Base-by-base conservation (phyloP, 805 yeast genomes). In the Ogataea ganodermae region DNA sequence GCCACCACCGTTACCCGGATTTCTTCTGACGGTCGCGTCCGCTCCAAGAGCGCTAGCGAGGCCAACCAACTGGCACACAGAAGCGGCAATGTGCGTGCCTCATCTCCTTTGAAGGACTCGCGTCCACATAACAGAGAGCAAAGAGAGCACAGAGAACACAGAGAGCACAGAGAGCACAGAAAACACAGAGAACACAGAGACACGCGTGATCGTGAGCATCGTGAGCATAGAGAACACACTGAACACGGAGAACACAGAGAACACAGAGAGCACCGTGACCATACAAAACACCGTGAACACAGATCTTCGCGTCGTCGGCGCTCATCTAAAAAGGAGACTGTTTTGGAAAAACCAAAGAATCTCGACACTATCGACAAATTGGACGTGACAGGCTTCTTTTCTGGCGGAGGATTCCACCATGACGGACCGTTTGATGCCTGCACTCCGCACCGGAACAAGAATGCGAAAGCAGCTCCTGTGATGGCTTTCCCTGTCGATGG, bases 391-490 rank as follows among this genome's bases (percentile, higher is more conserved):
- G 97, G 96, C 1, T 77, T 91, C 52, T 91, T 88, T 64, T 97
- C 97, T 21, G 84, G 88, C 41, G 89, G 89, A 14, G 89, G 95
- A 2, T 94, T 94, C 76, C 99, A 94, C 68, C 98, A 94, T 67
- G 99, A 94, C 70, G 99, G 99, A 10, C 99, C 99, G 13, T 94
- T 94, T 65, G 99, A 94, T 66, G 99, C 99, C 1, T 92, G 98
- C 67, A 87, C 95, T 2, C 98, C 99, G 6, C 96, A 89, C 67
- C 83, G 98, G 66, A 94, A 94, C 69, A 87, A 86, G 69, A 71
- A 69, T 54, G 72, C 75, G 16, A 76, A 73, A 61, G 83, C 81
- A 38, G 96, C 97, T 0, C 99, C 99, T 4, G 97, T 94, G 13
- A 73, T 81, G 71, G 99, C 99, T 0, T 94, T 92, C 76, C 97